Evolutionary conservation across 2,329 filamentous ascomycete genomes (phyloP).

Genomic region (Colletotrichum sublineola): DNA sequence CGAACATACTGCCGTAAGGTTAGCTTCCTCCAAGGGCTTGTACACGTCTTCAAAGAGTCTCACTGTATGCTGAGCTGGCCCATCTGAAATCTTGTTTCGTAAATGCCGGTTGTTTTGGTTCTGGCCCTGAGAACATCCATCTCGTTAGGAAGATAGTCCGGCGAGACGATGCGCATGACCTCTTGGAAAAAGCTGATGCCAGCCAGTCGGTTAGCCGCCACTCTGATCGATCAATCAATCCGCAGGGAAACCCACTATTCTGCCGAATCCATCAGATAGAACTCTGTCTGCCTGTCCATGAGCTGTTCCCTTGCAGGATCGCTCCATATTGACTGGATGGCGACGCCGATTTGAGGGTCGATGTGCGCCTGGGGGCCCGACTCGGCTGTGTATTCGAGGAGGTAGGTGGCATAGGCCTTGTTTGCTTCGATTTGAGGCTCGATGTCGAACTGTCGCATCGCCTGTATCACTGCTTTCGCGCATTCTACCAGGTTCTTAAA

Average conservation of each 20-base stretch:
- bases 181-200: constrained; percentile 90
- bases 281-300: constrained; percentile 95
- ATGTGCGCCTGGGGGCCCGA: constrained; percentile 89
- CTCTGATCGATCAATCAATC: neutral
- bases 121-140: constrained; percentile 94
- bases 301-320: constrained; percentile 86
- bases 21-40: neutral
- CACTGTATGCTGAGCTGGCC: constrained; percentile 99
- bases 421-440: constrained; percentile 80
- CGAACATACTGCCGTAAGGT: constrained; percentile 87
- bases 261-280: constrained; percentile 99
- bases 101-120: constrained; percentile 99
- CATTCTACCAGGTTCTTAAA: constrained; percentile 99
- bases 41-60: constrained; percentile 51
- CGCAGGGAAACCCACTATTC: constrained; percentile 80
- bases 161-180: constrained; percentile 83
- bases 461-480: constrained; percentile 90
- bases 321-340: constrained; percentile 89
- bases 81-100: constrained; percentile 99
- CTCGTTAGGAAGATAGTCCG: constrained; percentile 91
- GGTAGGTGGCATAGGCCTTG: constrained; percentile 80
- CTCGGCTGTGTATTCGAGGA: constrained; percentile 90
- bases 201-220: constrained; percentile 44
- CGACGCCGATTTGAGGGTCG: constrained; percentile 83
- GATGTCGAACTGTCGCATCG: constrained; percentile 93